These are phyloP conservation scores for Eimeria praecox DNA, from an alignment of 169 alveolate species.

Conservation along the genomic window DNA sequence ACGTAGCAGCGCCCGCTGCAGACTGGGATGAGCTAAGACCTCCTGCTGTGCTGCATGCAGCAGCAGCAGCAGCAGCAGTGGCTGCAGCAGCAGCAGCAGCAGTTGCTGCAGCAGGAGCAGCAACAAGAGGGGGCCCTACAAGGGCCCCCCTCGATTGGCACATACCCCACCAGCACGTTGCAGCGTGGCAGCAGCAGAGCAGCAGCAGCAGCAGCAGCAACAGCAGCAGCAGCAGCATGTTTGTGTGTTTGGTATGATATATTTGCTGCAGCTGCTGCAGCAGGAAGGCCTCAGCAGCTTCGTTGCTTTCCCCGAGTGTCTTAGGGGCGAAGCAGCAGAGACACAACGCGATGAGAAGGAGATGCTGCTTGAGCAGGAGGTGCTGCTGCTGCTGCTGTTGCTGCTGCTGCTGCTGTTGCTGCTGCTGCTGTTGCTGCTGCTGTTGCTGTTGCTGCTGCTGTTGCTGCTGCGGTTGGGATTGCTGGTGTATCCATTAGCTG, in stretches of 20 bases:
- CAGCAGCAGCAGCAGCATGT: not conserved
- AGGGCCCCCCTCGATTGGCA: no score
- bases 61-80: not conserved
- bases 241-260: not conserved
- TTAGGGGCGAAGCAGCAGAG: not conserved
- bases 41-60: not conserved
- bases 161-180: no score
- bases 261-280: slow-evolving; percentile 39
- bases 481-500: not conserved
- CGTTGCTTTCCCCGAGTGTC: not conserved
- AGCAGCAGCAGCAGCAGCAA: not conserved
- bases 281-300: not conserved
- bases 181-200: not conserved
- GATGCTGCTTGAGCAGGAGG: slow-evolving; percentile 11
- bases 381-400: slow-evolving; percentile 42
- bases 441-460: slow-evolving; percentile 4
- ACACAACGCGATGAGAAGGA: not conserved
- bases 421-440: not conserved
- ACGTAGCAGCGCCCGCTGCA: no score
- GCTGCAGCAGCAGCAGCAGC: not conserved
- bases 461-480: not conserved
- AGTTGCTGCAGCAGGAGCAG: not conserved
- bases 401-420: not conserved
- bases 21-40: no score
- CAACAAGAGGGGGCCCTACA: no score